Base-by-base conservation (phyloP, 2,329 filamentous ascomycete species). In the Cordyceps farinosa region DNA sequence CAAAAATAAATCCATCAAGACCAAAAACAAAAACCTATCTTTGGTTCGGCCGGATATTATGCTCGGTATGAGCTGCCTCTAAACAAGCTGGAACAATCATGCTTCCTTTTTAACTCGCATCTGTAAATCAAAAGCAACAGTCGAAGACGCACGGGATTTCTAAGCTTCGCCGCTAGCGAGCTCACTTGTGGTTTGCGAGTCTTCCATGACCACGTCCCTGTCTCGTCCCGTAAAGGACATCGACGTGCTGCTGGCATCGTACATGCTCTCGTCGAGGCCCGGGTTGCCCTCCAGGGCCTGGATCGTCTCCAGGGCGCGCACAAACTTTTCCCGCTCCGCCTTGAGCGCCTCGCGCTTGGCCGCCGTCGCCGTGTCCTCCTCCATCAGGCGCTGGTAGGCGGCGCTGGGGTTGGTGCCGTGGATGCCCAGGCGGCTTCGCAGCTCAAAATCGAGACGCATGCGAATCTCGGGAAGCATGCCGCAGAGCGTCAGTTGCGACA, bases 381-480 rank as follows among this genome's bases (percentile, higher is more conserved):
- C 80, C 80, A 84, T 82, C 5, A 83, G 73, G 22, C 70, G 72
- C 58, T 74, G 71, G 63, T 78, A 83, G 2, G 76, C 69, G 1
- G 62, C 65, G 45, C 60, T 50, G 11, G 72, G 69, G 30, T 73
- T 67, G 1, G 69, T 62, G 2, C 74, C 70, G 6, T 73, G 66
- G 9, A 83, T 67, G 0, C 79, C 80, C 0, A 84, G 74, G 66
- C 77, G 72, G 17, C 72, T 70, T 38, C 82, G 77, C 1, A 84
- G 73, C 48, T 81, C 77, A 3, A 66, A 71, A 1, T 78, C 75
- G 3, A 83, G 74, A 8, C 74, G 68, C 2, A 69, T 64, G 9
- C 77, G 73, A 7, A 84, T 76, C 3, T 75, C 71, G 0, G 82
- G 81, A 6, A 84, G 76, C 70, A 83, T 76, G 4, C 80, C 78